phyloP scores from a whole-genome alignment of 345 rosid species.

The Camelina sativa region DNA sequence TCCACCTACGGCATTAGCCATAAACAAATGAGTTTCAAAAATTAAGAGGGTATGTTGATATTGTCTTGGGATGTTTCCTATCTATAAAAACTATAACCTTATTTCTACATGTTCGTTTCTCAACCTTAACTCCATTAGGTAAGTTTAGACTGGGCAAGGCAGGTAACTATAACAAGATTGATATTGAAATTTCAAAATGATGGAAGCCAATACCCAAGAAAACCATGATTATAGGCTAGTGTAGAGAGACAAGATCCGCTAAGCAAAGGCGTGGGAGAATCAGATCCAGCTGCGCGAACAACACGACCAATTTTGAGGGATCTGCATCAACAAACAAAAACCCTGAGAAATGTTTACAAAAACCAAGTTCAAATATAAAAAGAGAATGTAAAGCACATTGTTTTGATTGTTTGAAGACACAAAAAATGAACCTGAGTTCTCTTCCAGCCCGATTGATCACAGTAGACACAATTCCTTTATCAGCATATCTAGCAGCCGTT shows the following conservation, averaged over 20 bases:
- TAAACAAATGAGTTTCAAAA: background rate
- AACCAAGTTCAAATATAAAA: slow-evolving; percentile 5
- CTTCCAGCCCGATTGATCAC: slow-evolving; percentile 90
- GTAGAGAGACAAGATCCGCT: slow-evolving; percentile 68
- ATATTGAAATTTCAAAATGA: background rate
- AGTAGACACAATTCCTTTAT: slow-evolving; percentile 73
- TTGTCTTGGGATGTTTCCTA: background rate
- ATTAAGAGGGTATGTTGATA: background rate
- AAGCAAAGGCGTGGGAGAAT: slow-evolving; percentile 52
- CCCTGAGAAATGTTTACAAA: background rate
- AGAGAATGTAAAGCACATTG: background rate
- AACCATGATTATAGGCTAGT: slow-evolving; percentile 43
- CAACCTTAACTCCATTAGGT: slow-evolving; percentile 15
- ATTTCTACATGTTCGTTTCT: slow-evolving; percentile 2
- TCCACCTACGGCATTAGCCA: background rate
- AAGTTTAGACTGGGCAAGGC: slow-evolving; percentile 7
- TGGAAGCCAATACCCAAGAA: slow-evolving; percentile 27
- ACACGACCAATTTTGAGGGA: slow-evolving; percentile 86
- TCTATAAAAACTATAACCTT: background rate
- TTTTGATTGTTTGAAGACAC: background rate
- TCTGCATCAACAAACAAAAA: slow-evolving; percentile 45
- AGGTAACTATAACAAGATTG: background rate
- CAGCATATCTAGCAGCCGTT: slow-evolving; percentile 65
- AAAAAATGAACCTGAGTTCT: slow-evolving; percentile 59
- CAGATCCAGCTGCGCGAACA: slow-evolving; percentile 57